Base-by-base conservation (phyloP, 2,329 filamentous ascomycete genomes). In the Fusarium staphyleae region DNA sequence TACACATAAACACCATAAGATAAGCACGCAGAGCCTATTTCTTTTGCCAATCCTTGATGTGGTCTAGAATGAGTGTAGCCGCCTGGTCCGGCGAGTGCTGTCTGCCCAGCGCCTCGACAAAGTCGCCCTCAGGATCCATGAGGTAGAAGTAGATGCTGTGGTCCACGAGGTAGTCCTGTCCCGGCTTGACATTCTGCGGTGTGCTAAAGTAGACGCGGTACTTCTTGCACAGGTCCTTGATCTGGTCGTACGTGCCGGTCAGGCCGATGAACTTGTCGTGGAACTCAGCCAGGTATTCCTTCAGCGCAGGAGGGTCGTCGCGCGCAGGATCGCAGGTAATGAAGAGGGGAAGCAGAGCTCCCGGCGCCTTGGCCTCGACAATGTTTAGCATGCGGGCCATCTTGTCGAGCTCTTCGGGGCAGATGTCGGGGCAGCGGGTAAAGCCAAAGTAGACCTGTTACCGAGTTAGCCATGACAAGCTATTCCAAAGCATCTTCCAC, bases 71-170 rank as follows among this genome's bases (percentile, higher is more conserved):
- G 52, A 97, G 79, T 75, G 87, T 87, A 6, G 93, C 90, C 1
- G 88, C 95, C 68, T 91, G 85, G 58, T 95, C 88, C 1, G 93
- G 91, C 34, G 91, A 96, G 76, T 98, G 93, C 76, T 99, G 95
- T 58, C 95, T 82, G 14, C 95, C 95, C 69, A 99, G 87, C 11
- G 93, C 96, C 78, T 99, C 96, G 22, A 99, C 93, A 74, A 99
- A 99, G 73, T 99, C 93, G 15, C 93, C 93, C 66, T 98, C 93
- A 0, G 95, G 95, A 73, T 98, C 95, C 95, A 99, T 99, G 65
- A 99, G 78, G 75, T 99, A 99, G 70, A 99, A 99, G 81, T 99
- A 99, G 66, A 99, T 99, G 74, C 92, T 97, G 78, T 99, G 95
- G 74, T 99, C 95, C 11, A 99, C 95, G 66, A 99, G 76, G 72